These are phyloP conservation scores for Inga oerstediana DNA, from an alignment of 306 rosid species.

Conservation along the genomic window DNA sequence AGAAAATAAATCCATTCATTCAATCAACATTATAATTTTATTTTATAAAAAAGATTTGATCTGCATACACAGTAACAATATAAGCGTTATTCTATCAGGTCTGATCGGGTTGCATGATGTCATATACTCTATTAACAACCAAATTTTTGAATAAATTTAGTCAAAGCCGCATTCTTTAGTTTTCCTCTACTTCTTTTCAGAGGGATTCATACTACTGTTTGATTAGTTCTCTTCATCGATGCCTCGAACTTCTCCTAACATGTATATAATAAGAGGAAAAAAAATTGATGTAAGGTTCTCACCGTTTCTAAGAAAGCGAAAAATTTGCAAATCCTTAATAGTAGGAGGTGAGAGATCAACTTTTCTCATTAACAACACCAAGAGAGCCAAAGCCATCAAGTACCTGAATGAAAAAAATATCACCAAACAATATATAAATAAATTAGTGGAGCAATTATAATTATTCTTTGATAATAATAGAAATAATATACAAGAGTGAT, in stretches of 20 bases:
- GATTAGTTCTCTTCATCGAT: too few relatives aligned
- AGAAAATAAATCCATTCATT: background rate
- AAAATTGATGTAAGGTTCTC: background rate
- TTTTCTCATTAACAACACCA: slow-evolving; percentile 60
- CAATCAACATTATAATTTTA: background rate
- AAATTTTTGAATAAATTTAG: too few relatives aligned
- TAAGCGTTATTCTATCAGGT: too few relatives aligned
- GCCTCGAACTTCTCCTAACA: too few relatives aligned
- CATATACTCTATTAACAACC: too few relatives aligned
- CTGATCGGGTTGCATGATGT: too few relatives aligned
- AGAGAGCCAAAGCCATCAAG: slow-evolving; percentile 68
- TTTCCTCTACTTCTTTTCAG: too few relatives aligned
- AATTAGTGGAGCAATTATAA: background rate
- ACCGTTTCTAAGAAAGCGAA: slow-evolving; percentile 87
- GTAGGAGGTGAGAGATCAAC: slow-evolving; percentile 78
- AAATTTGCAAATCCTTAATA: slow-evolving; percentile 72
- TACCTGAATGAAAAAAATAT: slow-evolving; percentile 54
- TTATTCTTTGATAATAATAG: background rate
- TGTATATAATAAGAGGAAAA: too few relatives aligned
- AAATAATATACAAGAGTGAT: background rate
- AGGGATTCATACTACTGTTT: too few relatives aligned
- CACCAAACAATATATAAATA: background rate
- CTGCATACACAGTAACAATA: too few relatives aligned
- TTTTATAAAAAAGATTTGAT: too few relatives aligned
- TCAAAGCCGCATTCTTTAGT: too few relatives aligned